phyloP scores from a whole-genome alignment of 306 rosid genomes.

The Prunus kanzakura region DNA sequence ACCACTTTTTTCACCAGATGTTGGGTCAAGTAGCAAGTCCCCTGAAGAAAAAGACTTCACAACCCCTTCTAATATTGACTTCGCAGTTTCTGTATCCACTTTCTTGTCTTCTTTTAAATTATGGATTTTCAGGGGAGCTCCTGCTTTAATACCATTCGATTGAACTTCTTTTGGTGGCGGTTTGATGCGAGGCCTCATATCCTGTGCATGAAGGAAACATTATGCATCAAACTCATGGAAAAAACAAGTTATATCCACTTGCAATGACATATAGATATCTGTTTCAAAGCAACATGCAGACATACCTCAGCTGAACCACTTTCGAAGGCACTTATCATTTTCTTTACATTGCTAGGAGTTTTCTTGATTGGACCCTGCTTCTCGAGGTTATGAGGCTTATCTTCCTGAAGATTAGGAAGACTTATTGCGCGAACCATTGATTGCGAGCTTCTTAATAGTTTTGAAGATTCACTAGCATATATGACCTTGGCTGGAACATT shows the following conservation, averaged over 20 bases:
- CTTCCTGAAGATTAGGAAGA: conserved; percentile 27
- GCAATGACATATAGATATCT: conserved; percentile 13
- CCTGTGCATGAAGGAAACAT: conserved; percentile 44
- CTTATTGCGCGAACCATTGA: conserved; percentile 13
- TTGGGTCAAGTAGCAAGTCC: conserved; percentile 18
- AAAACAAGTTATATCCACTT: conserved; percentile 1
- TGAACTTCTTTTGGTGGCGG: conserved; percentile 39
- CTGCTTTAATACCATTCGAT: conserved; percentile 22
- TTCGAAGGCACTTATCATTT: conserved; percentile 77
- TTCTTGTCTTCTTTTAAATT: conserved; percentile 22
- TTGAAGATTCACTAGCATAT: conserved; percentile 23
- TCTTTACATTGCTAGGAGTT: conserved; percentile 56
- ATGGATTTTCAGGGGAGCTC: conserved; percentile 19
- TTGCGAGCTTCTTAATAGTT: conserved; percentile 29
- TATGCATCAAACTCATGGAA: conserved; percentile 17
- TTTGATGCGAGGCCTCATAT: conserved; percentile 47
- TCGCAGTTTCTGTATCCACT: conserved; percentile 10
- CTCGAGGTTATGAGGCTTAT: conserved; percentile 6
- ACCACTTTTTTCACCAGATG: conserved; percentile 13
- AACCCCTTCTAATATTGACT: conserved; percentile 8
- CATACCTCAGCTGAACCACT: conserved; percentile 64
- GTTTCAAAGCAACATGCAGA: conserved; percentile 9
- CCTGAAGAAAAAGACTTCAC: conserved; percentile 15
- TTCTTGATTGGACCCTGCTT: conserved; percentile 20
- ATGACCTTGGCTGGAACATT: conserved; percentile 24